Evolutionary conservation across 23 red algal species (phyloP), one percentile per base, ranked within the genome.

Genomic region (Gracilariopsis chorda): DNA sequence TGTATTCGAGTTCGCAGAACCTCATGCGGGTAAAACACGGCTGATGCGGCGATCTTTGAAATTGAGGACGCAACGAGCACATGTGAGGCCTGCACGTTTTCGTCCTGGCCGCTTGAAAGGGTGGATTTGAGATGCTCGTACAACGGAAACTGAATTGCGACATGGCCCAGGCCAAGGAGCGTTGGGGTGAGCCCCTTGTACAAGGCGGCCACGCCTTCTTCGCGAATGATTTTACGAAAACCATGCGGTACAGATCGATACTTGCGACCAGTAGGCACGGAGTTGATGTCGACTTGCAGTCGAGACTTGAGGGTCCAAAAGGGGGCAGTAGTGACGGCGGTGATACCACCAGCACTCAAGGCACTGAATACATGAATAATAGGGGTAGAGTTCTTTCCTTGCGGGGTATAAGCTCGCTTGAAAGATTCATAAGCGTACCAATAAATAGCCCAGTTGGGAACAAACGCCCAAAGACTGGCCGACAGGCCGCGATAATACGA

Each of bases 371-470:
- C 91, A 40, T 92, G 86, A 21, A 80, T 75, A 57, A 84, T 68
- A 13, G 79, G 77, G 32, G 81, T 74, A 3, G 71, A 69, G 16
- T 49, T 77, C 10, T 61, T 32, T 1, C 78, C 78, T 29, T 29
- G 35, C 21, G 79, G 72, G 82, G 55, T 49, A 30, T 78, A 67
- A 16, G 70, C 70, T 7, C 86, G 79, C 17, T 95, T 95, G 57
- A 98, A 82, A 2, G 82, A 73, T 75, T 98, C 96, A 59, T 98
- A 98, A 7, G 88, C 75, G 41, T 92, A 87, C 88, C 93, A 98
- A 71, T 95, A 98, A 24, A 98, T 77, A 39, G 93, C 94, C 96
- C 96, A 98, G 51, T 95, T 98, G 23, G 96, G 96, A 30, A 98
- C 92, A 80, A 98, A 95, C 30, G 96, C 96, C 84, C 83, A 92